phyloP scores from a whole-genome alignment of 1,284 basidiomycete species.

The Moesziomyces parantarcticus region DNA sequence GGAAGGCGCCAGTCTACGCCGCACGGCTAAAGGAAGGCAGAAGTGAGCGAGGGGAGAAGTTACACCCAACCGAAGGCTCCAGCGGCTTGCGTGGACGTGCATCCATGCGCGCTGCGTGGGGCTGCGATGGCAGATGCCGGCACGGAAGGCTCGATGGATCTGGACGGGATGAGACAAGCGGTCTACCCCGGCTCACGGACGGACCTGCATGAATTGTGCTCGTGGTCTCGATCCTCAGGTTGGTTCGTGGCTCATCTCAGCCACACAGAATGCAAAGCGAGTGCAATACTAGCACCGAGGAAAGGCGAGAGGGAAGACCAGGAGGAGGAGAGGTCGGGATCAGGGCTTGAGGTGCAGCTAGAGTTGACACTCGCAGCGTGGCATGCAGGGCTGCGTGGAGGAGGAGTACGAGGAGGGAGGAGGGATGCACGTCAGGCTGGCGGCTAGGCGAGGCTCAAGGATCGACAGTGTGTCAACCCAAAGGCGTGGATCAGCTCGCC shows the following conservation, averaged over 20 bases:
- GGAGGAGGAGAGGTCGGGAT: not conserved
- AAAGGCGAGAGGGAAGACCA: no score
- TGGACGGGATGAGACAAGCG: no score
- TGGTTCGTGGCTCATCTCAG: no score
- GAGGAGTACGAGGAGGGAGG: no score
- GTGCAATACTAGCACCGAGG: no score
- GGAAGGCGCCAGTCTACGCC: not conserved
- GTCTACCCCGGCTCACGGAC: no score
- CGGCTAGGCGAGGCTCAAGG: conserved; percentile 17
- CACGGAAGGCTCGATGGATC: no score
- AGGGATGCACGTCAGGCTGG: not conserved
- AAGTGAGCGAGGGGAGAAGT: not conserved
- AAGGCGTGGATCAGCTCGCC: conserved; percentile 14
- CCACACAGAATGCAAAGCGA: no score
- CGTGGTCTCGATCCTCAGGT: no score
- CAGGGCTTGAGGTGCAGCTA: not conserved
- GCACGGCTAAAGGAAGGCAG: not conserved
- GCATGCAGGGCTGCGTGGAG: not conserved
- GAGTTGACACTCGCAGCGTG: not conserved
- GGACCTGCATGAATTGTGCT: no score
- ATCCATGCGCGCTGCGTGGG: not conserved
- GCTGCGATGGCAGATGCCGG: no score
- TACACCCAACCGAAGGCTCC: not conserved
- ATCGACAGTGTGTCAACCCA: conserved; percentile 47
- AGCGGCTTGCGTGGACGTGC: no score